phyloP scores from a whole-genome alignment of 177 flowering plant genomes.

The Vitis hybrid region DNA sequence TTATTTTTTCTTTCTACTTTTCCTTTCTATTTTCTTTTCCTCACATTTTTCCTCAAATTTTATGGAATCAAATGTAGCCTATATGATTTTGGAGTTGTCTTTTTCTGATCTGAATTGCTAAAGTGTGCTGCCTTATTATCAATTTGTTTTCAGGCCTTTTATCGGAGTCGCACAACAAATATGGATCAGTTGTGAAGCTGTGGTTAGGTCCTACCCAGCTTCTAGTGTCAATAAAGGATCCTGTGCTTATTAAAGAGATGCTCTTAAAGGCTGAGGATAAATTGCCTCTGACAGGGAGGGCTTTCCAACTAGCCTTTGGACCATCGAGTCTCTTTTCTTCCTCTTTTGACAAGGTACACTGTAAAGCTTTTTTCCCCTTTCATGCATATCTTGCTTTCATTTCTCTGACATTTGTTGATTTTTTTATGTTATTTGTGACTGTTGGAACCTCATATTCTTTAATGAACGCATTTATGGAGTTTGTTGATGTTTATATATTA shows the following conservation, averaged over 20 bases:
- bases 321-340: constrained; percentile 54
- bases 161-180: constrained; percentile 43
- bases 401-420: not conserved
- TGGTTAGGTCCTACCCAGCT: constrained; percentile 72
- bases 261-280: constrained; percentile 65
- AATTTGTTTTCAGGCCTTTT: constrained; percentile 2
- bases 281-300: constrained; percentile 56
- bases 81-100: too few relatives aligned
- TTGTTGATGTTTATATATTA: too few relatives aligned
- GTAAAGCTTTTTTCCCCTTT: not conserved
- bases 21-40: too few relatives aligned
- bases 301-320: constrained; percentile 62
- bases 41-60: too few relatives aligned
- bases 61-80: too few relatives aligned
- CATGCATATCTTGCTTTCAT: not conserved
- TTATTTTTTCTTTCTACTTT: too few relatives aligned
- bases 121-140: too few relatives aligned
- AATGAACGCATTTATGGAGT: too few relatives aligned
- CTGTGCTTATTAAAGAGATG: constrained; percentile 50
- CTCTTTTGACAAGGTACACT: constrained; percentile 49
- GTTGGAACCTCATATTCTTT: not conserved
- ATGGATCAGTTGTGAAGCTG: constrained; percentile 64
- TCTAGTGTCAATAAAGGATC: constrained; percentile 60
- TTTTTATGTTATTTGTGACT: not conserved
- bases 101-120: too few relatives aligned